These are phyloP conservation scores for Neostapfia colusana DNA, from an alignment of 176 grass and related monocot species.

Conservation along the genomic window DNA sequence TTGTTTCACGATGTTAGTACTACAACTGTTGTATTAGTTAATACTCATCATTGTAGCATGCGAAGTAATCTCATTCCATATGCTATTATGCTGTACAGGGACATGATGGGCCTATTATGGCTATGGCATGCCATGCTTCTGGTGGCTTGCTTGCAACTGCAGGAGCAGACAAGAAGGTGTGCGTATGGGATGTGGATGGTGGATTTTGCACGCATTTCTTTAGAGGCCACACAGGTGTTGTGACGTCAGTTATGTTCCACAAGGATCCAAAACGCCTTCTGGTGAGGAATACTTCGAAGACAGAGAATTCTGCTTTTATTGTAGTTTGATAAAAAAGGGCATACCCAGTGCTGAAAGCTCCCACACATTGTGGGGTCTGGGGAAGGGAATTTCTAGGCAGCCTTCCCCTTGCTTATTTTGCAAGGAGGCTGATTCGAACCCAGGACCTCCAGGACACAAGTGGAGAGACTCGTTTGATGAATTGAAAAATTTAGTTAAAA, in stretches of 20 bases:
- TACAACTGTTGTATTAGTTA: not conserved
- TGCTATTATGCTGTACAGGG: slow-evolving; percentile 58
- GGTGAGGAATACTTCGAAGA: slow-evolving; percentile 50
- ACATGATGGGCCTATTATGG: slow-evolving; percentile 92
- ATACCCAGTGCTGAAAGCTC: too few relatives aligned
- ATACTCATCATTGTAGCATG: not conserved
- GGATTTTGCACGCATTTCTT: slow-evolving; percentile 99
- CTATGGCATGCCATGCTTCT: slow-evolving; percentile 93
- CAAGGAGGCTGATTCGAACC: too few relatives aligned
- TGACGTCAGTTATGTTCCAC: slow-evolving; percentile 83
- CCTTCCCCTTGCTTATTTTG: too few relatives aligned
- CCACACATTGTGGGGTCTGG: too few relatives aligned
- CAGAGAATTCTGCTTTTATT: slow-evolving; percentile 2
- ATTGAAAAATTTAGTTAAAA: slow-evolving; percentile 6
- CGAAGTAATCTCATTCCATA: slow-evolving; percentile 18
- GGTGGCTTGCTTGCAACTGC: slow-evolving; percentile 92
- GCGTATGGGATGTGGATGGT: slow-evolving; percentile 91
- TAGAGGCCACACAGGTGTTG: slow-evolving; percentile 79
- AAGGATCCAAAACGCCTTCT: slow-evolving; percentile 75
- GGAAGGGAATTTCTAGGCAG: too few relatives aligned
- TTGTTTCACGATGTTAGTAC: not conserved
- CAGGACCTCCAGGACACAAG: too few relatives aligned
- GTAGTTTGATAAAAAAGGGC: not conserved
- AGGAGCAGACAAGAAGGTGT: slow-evolving; percentile 88
- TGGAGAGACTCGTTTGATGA: too few relatives aligned